A percentile compares a stretch with the other conserved stretches of the same genome.
These are phyloP conservation scores for Trichophyton verrucosum DNA, from an alignment of 2,329 filamentous ascomycete genomes.

Conservation along the genomic window DNA sequence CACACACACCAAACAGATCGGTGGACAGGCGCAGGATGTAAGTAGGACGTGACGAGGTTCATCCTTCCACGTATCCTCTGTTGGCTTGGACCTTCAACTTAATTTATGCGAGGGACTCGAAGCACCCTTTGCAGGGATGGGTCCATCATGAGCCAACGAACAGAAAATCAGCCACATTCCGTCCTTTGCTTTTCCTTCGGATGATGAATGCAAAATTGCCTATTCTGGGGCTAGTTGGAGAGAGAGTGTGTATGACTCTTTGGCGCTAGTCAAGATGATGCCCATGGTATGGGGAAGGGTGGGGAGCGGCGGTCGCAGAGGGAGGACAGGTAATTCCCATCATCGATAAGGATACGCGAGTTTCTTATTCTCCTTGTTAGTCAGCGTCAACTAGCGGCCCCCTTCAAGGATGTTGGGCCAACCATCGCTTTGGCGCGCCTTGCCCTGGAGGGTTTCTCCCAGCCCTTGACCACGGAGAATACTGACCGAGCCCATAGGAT, in stretches of 20 bases:
- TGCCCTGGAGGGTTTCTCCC: neutral
- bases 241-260: neutral
- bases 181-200: neutral
- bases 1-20: neutral
- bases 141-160: neutral
- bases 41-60: neutral
- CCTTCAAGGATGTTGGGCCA: neutral
- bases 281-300: too few species aligned
- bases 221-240: neutral
- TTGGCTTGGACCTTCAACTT: slow-evolving; percentile 1
- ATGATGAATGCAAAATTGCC: neutral
- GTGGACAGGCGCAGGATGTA: neutral
- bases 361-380: neutral
- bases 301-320: too few species aligned
- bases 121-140: neutral
- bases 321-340: too few species aligned
- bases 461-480: neutral
- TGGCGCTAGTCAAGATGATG: too few species aligned
- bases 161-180: neutral
- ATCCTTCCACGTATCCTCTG: neutral
- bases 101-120: slow-evolving; percentile 2
- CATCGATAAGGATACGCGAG: too few species aligned
- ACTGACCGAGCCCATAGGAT: neutral
- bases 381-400: neutral
- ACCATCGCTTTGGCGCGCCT: neutral